Evolutionary conservation across 306 rosid genomes (phyloP).

Genomic region (Oemleria cerasiformis): DNA sequence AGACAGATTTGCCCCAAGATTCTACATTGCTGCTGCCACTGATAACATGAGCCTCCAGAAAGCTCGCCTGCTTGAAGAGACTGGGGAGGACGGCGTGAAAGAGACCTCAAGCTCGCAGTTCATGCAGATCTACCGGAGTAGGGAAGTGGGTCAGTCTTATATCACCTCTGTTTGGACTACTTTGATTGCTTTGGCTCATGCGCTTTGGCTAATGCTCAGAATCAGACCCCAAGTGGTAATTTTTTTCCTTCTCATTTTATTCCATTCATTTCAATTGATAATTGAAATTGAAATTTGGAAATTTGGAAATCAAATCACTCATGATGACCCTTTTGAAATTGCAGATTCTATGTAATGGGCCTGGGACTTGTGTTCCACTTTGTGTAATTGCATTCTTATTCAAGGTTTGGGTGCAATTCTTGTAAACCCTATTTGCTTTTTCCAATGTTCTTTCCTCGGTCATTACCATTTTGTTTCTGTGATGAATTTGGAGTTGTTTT

Average conservation of each 20-base stretch:
- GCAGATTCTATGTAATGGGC: slow-evolving; percentile 94
- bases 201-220: slow-evolving; percentile 75
- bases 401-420: slow-evolving; percentile 47
- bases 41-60: slow-evolving; percentile 92
- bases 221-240: slow-evolving; percentile 93
- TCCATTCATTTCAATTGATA: slow-evolving; percentile 9
- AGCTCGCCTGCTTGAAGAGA: slow-evolving; percentile 74
- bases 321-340: slow-evolving; percentile 13
- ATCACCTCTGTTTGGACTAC: slow-evolving; percentile 90
- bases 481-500: slow-evolving; percentile 18
- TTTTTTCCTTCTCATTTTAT: neutral
- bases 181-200: slow-evolving; percentile 59
- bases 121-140: slow-evolving; percentile 85
- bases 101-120: slow-evolving; percentile 41
- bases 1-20: slow-evolving; percentile 63
- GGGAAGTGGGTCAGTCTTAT: slow-evolving; percentile 96
- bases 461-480: neutral
- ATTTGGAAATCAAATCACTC: neutral
- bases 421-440: neutral
- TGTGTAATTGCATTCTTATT: slow-evolving; percentile 77
- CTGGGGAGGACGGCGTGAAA: slow-evolving; percentile 50
- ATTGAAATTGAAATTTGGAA: slow-evolving; percentile 4
- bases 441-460: neutral
- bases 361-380: slow-evolving; percentile 89
- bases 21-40: slow-evolving; percentile 81